Percentiles rank a stretch among this genome's conserved stretches.
phyloP scores from a whole-genome alignment of 768 basidiomycete genomes.

The Strobilomyces dryophilus region DNA sequence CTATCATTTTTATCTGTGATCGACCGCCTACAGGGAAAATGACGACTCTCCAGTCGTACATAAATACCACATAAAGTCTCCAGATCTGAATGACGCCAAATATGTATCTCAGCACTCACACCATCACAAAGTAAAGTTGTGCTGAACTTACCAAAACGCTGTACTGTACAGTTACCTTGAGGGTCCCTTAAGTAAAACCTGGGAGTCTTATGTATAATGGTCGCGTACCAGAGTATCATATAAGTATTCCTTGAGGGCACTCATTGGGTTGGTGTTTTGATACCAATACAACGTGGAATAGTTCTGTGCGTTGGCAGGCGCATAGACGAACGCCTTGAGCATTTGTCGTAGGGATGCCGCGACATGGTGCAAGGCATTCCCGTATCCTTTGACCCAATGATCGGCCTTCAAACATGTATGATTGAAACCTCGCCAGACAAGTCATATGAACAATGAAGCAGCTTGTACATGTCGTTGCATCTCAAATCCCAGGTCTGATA shows the following conservation, averaged over 20 bases:
- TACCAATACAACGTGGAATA: slow-evolving; percentile 4
- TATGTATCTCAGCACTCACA: neutral
- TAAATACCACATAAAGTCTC: slow-evolving; percentile 4
- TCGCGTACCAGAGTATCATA: neutral
- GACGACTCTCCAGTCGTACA: neutral
- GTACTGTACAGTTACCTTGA: neutral
- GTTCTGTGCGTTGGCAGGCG: neutral
- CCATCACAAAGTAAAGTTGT: neutral
- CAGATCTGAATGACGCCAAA: neutral
- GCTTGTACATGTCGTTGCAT: no score
- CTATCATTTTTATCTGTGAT: neutral
- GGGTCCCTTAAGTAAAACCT: neutral
- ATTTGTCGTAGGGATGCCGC: neutral
- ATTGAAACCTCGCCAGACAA: no score
- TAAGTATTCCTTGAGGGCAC: neutral
- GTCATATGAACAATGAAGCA: no score
- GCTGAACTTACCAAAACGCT: neutral
- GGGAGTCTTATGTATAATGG: no score
- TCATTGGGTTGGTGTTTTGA: neutral
- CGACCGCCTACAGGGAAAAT: neutral
- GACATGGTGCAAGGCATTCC: no score
- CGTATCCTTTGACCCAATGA: no score
- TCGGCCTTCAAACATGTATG: no score
- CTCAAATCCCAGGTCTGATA: no score
- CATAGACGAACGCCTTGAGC: slow-evolving; percentile 5